phyloP scores from a whole-genome alignment of 2,329 filamentous ascomycete species.

The Xylariaceae sp. region DNA sequence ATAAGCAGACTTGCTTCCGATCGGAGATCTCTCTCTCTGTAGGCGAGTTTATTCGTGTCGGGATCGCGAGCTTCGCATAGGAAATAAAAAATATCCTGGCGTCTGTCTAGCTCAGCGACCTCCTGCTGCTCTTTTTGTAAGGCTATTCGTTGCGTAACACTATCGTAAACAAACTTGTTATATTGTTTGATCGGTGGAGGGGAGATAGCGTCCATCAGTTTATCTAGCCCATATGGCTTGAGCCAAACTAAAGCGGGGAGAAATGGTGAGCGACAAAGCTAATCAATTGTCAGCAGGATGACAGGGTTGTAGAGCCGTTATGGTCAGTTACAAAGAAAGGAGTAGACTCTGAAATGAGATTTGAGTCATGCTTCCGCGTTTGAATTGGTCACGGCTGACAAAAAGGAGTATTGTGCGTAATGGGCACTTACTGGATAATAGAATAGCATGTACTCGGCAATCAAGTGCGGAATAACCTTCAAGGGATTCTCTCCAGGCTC shows the following conservation, averaged over 20 bases:
- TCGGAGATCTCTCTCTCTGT: constrained; percentile 14
- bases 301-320: no score
- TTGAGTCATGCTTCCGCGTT: no score
- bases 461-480: constrained; percentile 15
- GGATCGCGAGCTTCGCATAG: constrained; percentile 17
- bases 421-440: constrained; percentile 14
- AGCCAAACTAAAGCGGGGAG: constrained; percentile 13
- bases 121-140: constrained; percentile 14
- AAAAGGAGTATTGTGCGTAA: not conserved
- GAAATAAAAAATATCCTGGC: constrained; percentile 25
- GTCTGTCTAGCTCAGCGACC: constrained; percentile 15
- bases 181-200: constrained; percentile 14
- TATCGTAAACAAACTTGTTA: constrained; percentile 16
- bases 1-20: constrained; percentile 21
- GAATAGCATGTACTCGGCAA: constrained; percentile 16
- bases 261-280: constrained; percentile 16
- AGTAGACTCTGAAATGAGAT: no score
- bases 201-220: constrained; percentile 8
- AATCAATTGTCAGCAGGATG: not conserved
- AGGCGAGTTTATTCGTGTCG: constrained; percentile 12
- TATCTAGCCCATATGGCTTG: constrained; percentile 19
- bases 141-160: constrained; percentile 13
- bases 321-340: no score
- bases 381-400: no score
- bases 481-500: constrained; percentile 22